Base-by-base conservation (phyloP, 2,329 filamentous ascomycete genomes). In the Calcarisporium arbuscula region DNA sequence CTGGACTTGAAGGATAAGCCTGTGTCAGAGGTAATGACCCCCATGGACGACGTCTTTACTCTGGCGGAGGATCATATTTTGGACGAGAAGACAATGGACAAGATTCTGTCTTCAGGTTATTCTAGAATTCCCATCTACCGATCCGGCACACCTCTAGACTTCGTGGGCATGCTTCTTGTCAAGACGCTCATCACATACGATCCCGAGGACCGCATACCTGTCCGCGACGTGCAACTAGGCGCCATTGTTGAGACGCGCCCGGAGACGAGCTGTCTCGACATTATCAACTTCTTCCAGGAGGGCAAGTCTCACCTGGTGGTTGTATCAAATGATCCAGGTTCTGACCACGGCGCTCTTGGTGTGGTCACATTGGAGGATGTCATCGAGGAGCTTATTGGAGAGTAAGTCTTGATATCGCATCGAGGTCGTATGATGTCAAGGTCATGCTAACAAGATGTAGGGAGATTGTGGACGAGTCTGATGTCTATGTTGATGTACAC, bases 111-210 rank as follows among this genome's bases (percentile, higher is more conserved):
- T 1, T 88, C 89, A 30, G 92, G 92, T 29, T 98, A 96, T 60
- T 96, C 92, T 10, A 75, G 92, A 40, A 96, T 98, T 45, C 92
- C 92, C 4, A 94, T 98, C 39, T 85, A 95, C 54, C 81, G 87
- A 25, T 80, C 87, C 0, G 84, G 87, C 39, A 94, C 89, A 51
- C 69, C 76, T 1, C 76, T 77, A 37, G 90, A 98, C 57, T 98
- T 95, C 60, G 82, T 96, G 19, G 92, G 92, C 44, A 98, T 98
- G 90, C 76, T 98, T 6, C 68, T 98, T 8, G 92, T 98, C 57
- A 98, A 98, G 68, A 96, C 96, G 53, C 75, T 98, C 41, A 98
- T 98, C 52, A 96, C 92, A 0, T 98, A 98, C 57, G 92, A 98
- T 46, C 92, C 92, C 0, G 92, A 98, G 58, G 92, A 98, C 53